Evolutionary conservation across 2,329 filamentous ascomycete genomes (phyloP).

Genomic region (Fusarium succisae): DNA sequence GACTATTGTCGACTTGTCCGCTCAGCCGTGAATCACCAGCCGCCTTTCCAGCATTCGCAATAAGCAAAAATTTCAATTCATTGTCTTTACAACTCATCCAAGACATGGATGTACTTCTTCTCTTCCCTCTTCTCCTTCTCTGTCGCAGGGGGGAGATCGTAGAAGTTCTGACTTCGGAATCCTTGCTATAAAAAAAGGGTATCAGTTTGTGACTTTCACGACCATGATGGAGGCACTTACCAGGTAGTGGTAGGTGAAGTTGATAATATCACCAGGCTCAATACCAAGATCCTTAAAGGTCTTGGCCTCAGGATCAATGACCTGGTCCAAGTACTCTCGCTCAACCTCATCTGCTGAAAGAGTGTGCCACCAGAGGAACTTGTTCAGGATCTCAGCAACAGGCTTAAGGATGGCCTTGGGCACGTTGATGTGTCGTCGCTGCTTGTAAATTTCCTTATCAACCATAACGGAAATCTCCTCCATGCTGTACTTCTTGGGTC

Average conservation of each 20-base stretch:
- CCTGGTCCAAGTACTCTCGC: conserved; percentile 91
- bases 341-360: conserved; percentile 87
- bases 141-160: conserved; percentile 92
- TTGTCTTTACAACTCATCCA: conserved; percentile 78
- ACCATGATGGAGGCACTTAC: conserved; percentile 61
- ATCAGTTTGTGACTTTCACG: neutral
- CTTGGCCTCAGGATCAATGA: conserved; percentile 90
- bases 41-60: conserved; percentile 28
- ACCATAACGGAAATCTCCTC: conserved; percentile 87
- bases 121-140: conserved; percentile 95
- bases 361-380: conserved; percentile 87
- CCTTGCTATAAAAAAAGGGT: conserved; percentile 70
- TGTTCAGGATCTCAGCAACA: conserved; percentile 78
- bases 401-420: conserved; percentile 85
- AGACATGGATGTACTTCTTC: conserved; percentile 95
- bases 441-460: conserved; percentile 91
- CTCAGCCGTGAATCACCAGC: conserved; percentile 17
- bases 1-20: conserved; percentile 36
- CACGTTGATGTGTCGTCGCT: conserved; percentile 89
- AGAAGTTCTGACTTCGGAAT: conserved; percentile 88
- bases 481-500: conserved; percentile 91
- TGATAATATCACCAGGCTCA: conserved; percentile 84
- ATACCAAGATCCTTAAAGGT: conserved; percentile 95
- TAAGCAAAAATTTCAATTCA: conserved; percentile 21
- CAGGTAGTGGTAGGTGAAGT: conserved; percentile 93